Evolutionary conservation across 2,329 filamentous ascomycete genomes (phyloP).

Genomic region (Sporothrix dimorphospora): DNA sequence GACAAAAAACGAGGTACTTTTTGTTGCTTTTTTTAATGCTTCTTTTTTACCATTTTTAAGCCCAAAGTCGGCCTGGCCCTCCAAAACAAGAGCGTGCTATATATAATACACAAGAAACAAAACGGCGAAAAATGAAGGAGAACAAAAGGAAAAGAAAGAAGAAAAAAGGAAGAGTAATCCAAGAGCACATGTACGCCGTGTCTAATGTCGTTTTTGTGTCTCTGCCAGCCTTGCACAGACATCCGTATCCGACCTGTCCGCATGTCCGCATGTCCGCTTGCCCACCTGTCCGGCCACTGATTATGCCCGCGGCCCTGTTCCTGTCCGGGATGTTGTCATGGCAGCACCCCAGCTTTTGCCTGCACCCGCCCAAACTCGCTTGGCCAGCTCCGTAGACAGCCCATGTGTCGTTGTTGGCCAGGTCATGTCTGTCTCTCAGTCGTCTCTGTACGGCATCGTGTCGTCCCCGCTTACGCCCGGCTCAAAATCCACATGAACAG

Average conservation of each 20-base stretch:
- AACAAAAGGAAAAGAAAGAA: constrained; percentile 6
- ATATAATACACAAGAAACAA: constrained; percentile 18
- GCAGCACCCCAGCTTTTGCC: too few species aligned
- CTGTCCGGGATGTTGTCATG: too few species aligned
- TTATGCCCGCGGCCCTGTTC: too few species aligned
- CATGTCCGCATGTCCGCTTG: neutral
- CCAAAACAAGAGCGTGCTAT: neutral
- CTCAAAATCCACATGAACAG: constrained; percentile 85
- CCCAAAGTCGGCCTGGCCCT: neutral
- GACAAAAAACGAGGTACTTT: neutral
- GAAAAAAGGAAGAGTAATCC: constrained; percentile 15
- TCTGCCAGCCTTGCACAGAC: constrained; percentile 9
- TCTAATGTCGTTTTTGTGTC: constrained; percentile 26
- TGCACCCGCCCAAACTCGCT: neutral
- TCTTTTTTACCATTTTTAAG: neutral
- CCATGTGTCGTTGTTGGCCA: neutral
- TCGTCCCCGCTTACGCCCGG: constrained; percentile 43
- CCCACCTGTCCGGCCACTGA: neutral
- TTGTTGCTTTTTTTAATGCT: neutral
- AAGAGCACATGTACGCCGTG: constrained; percentile 20
- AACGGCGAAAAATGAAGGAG: neutral
- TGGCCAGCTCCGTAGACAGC: neutral
- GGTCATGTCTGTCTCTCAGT: neutral
- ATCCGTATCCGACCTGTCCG: neutral
- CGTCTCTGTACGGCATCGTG: neutral